Conservation (phyloP, 176 grass and related monocot species). For the Carex cristatella region DNA sequence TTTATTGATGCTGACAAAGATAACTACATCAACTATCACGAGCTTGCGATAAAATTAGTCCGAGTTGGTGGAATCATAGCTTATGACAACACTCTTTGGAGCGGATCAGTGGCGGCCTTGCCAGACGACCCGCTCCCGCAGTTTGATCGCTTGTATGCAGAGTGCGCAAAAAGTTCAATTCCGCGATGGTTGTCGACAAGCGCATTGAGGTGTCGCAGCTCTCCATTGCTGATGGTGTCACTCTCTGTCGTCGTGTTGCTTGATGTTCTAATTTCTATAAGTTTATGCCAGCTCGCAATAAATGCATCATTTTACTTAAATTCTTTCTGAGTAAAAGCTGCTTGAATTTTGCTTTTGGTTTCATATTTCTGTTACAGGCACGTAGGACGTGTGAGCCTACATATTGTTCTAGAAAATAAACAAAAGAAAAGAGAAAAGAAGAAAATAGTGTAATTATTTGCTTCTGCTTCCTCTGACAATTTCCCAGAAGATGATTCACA, state of each 20-base stretch:
- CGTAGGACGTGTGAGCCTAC: not conserved
- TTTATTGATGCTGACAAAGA: constrained; percentile 66
- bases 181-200: constrained; percentile 12
- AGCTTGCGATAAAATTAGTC: constrained; percentile 37
- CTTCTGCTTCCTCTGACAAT: not conserved
- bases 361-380: not conserved
- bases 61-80: constrained; percentile 44
- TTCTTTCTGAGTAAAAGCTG: not conserved
- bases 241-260: constrained; percentile 56
- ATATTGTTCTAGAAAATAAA: not conserved
- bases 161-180: constrained; percentile 31
- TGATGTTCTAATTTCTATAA: constrained; percentile 22
- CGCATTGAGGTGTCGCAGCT: constrained; percentile 61
- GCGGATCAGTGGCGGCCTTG: constrained; percentile 36
- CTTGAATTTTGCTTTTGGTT: constrained; percentile 6
- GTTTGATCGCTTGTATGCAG: not conserved
- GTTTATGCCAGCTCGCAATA: not conserved
- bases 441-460: not conserved
- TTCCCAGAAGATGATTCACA: not conserved
- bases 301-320: not conserved
- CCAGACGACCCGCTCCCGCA: constrained; percentile 13
- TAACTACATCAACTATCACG: constrained; percentile 53
- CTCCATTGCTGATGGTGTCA: constrained; percentile 55
- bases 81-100: constrained; percentile 77
- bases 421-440: not conserved